Evolutionary conservation across 176 grass and related monocot species (phyloP).

Genomic region (Chloris gayana): DNA sequence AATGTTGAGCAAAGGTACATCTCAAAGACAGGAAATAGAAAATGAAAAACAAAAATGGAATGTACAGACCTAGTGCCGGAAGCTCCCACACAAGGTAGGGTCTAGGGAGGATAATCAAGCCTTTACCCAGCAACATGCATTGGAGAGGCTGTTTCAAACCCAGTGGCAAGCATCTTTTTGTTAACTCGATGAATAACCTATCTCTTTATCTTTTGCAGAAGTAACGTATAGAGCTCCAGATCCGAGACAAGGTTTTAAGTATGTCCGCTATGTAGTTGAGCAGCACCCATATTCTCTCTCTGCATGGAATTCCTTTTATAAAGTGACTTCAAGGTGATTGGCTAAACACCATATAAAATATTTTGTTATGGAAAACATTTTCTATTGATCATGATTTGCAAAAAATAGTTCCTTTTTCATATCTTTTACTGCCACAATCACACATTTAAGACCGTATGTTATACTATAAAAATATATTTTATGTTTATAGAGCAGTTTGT

Average conservation of each 20-base stretch:
- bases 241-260: conserved; percentile 87
- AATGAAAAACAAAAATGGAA: neutral
- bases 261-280: conserved; percentile 76
- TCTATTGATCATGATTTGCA: neutral
- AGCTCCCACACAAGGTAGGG: too few relatives aligned
- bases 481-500: neutral
- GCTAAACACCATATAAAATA: conserved; percentile 7
- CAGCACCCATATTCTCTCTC: conserved; percentile 76
- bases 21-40: neutral
- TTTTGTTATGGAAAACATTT: neutral
- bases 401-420: neutral
- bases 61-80: too few relatives aligned
- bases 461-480: neutral
- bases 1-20: conserved; percentile 4
- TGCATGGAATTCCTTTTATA: conserved; percentile 96
- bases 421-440: neutral
- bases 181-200: conserved; percentile 19
- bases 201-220: conserved; percentile 65
- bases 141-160: too few relatives aligned
- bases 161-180: neutral
- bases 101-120: too few relatives aligned
- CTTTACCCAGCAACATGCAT: too few relatives aligned
- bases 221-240: conserved; percentile 86
- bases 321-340: conserved; percentile 82
- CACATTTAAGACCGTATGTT: neutral